Conservation (phyloP, 257 asterid species). For the Ilex aquifolium region DNA sequence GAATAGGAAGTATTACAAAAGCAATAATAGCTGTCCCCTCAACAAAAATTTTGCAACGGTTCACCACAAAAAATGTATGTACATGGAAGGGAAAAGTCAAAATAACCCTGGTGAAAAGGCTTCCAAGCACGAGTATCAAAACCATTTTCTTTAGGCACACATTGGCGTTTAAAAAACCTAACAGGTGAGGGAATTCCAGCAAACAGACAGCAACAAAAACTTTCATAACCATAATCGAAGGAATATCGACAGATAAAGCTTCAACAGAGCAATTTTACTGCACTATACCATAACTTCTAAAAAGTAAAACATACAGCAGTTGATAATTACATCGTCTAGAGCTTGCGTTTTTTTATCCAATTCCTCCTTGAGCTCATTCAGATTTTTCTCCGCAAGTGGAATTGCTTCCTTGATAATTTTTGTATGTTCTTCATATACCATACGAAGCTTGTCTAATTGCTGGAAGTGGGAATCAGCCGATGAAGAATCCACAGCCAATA, state of each 20-base stretch:
- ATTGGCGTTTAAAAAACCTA: too few relatives aligned
- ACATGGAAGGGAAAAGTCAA: too few relatives aligned
- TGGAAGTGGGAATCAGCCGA: conserved; percentile 68
- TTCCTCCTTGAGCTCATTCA: conserved; percentile 64
- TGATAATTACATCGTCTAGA: conserved; percentile 78
- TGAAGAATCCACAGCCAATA: conserved; percentile 49
- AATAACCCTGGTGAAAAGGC: too few relatives aligned
- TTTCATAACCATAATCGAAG: too few relatives aligned
- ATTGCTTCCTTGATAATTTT: conserved; percentile 64
- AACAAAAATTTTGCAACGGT: too few relatives aligned
- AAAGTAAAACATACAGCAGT: conserved; percentile 17
- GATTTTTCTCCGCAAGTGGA: conserved; percentile 69
- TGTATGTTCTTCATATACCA: conserved; percentile 67
- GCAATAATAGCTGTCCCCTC: too few relatives aligned
- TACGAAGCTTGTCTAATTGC: conserved; percentile 83
- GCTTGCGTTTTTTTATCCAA: conserved; percentile 72
- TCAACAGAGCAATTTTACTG: conserved; percentile 3
- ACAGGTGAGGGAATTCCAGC: background rate
- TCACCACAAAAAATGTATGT: too few relatives aligned
- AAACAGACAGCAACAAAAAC: too few relatives aligned
- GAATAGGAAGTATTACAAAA: too few relatives aligned
- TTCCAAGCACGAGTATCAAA: too few relatives aligned
- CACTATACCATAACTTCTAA: background rate
- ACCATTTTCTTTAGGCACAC: too few relatives aligned
- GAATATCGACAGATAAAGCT: background rate